Base-by-base conservation (phyloP, 2,329 filamentous ascomycete genomes). In the Fusarium concolor region DNA sequence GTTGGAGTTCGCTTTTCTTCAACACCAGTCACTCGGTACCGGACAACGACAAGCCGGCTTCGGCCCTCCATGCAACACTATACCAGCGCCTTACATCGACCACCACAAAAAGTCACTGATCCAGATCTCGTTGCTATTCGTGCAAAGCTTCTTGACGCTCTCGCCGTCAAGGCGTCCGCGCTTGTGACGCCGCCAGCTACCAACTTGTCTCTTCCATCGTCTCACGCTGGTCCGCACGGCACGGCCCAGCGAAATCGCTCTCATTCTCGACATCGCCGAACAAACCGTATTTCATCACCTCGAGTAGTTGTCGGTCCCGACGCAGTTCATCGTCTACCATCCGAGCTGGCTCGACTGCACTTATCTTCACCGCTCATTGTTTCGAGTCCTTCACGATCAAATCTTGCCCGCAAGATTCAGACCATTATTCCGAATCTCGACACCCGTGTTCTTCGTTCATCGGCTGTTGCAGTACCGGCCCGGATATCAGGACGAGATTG, bases 401-500 rank as follows among this genome's bases (percentile, higher is more conserved):
- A 71, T 10, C 71, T 80, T 12, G 78, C 79, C 8, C 69, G 67
- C 22, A 75, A 65, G 10, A 76, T 81, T 14, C 76, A 76, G 56
- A 60, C 71, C 17, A 74, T 78, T 8, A 75, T 81, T 33, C 74
- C 78, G 4, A 77, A 79, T 15, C 69, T 79, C 28, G 68, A 77
- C 42, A 70, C 68, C 9, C 72, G 68, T 33, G 74, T 81, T 20
- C 73, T 80, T 14, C 76, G 78, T 29, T 77, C 79, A 46, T 73
- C 75, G 20, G 74, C 73, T 10, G 62, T 77, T 20, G 54, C 70
- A 7, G 69, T 51, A 5, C 49, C 55, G 5, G 24, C 59, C 10
- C 43, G 73, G 17, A 73, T 78, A 8, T 54, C 73, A 8, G 77
- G 77, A 6, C 83, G 84, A 18, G 89, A 90, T 74, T 83, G 83